Base-by-base conservation (phyloP, 192 early-diverging fungal genomes). In the Helicostylum pulchrum region DNA sequence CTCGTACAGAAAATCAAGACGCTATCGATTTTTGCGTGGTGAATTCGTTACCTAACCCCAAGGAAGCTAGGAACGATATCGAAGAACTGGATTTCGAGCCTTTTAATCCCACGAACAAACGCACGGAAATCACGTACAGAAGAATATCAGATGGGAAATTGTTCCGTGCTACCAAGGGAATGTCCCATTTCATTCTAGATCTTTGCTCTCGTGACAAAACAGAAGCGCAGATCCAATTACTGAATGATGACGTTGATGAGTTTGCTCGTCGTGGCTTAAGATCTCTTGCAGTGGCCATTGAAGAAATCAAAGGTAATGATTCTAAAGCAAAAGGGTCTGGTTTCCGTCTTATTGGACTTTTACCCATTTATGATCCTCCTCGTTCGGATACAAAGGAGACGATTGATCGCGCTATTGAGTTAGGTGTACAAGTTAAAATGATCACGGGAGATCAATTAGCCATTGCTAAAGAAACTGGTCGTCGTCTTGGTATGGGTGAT, bases 381-480 rank as follows among this genome's bases (percentile, higher is more conserved):
- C 85, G 88, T 53, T 83, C 86, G 58, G 88, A 90, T 70, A 88
- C 88, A 71, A 88, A 88, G 80, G 87, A 90, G 70, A 90, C 88
- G 23, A 88, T 90, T 68, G 85, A 86, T 53, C 87, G 86, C 53
- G 87, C 87, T 71, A 80, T 84, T 65, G 82, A 80, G 55, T 80
- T 90, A 42, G 88, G 88, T 75, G 87, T 90, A 47, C 74, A 88
- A 69, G 91, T 96, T 78, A 94, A 94, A 83, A 96, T 96, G 94
- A 92, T 96, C 70, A 96, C 94, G 57, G 94, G 91, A 70, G 94
- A 96, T 78, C 92, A 94, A 77, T 78, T 87, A 62, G 88, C 89
- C 65, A 91, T 93, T 79, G 91, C 88, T 69, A 94, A 90, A 85
- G 93, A 91, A 79, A 90, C 83, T 52, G 85, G 83, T 48, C 76